Conservation (phyloP, 2,329 filamentous ascomycete genomes). For the Orbilia quercus region DNA sequence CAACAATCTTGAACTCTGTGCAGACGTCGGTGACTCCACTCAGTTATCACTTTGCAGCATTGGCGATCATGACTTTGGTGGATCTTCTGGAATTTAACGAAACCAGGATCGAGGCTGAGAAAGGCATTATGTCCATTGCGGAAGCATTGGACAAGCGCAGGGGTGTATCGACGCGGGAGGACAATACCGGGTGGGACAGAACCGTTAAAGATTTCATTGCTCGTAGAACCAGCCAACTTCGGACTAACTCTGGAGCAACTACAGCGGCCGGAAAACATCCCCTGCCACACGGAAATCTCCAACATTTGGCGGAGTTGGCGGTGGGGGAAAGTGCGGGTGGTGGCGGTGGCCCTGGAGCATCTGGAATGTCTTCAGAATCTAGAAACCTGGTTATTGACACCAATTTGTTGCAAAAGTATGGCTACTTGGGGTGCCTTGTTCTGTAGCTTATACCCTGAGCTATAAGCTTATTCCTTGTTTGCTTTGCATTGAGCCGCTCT, state of each 20-base stretch:
- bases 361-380: conserved; percentile 56
- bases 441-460: conserved; percentile 62
- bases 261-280: conserved; percentile 65
- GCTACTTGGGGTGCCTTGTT: conserved; percentile 62
- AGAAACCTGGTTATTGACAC: conserved; percentile 58
- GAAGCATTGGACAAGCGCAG: conserved; percentile 66
- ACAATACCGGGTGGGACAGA: conserved; percentile 70
- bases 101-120: conserved; percentile 70
- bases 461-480: conserved; percentile 61
- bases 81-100: conserved; percentile 70
- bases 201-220: conserved; percentile 68
- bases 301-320: conserved; percentile 70
- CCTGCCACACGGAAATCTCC: conserved; percentile 67
- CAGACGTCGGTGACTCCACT: conserved; percentile 71
- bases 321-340: conserved; percentile 60
- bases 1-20: conserved; percentile 70
- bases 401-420: conserved; percentile 62
- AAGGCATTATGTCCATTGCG: conserved; percentile 69
- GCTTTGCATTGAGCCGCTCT: conserved; percentile 51
- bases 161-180: conserved; percentile 63
- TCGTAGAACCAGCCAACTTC: conserved; percentile 64
- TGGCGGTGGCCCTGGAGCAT: conserved; percentile 55
- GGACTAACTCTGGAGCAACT: conserved; percentile 62
- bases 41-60: conserved; percentile 74
- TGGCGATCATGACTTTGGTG: conserved; percentile 72